Evolutionary conservation across 257 asterid genomes (phyloP), one percentile per base, ranked within the genome.

Genomic region (Apocynum venetum): DNA sequence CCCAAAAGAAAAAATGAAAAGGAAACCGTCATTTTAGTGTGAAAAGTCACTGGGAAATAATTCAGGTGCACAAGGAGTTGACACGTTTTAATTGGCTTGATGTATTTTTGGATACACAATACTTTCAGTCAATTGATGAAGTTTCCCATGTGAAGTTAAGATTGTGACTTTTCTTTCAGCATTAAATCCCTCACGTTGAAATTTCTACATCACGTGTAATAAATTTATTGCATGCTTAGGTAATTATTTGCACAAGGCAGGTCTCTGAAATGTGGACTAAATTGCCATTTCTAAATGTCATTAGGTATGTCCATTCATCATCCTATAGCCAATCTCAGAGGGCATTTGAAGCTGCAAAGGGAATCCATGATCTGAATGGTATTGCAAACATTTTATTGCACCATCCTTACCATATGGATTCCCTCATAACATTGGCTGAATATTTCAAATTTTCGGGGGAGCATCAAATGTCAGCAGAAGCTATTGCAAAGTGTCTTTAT

Each of bases 361-460:
- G 91, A 76, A 81, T 85, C 76, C 97, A 92, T 48, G 98, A 94
- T 88, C 91, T 94, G 70, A 95, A 95, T 80, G 91, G 97, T 49
- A 91, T 94, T 36, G 95, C 93, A 61, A 86, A 86, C 83, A 84
- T 91, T 84, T 85, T 94, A 56, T 38, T 88, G 87, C 76, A 90
- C 82, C 89, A 91, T 88, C 98, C 98, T 73, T 95, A 92, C 82
- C 98, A 92, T 64, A 82, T 95, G 69, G 98, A 95, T 70, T 95
- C 98, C 6, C 94, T 95, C 80, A 84, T 88, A 76, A 85, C 95
- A 8, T 80, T 92, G 86, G 96, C 98, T 0, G 96, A 92, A 81
- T 95, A 95, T 80, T 91, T 92, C 84, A 90, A 90, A 86, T 91
- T 94, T 87, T 82, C 91, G 76, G 98, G 98, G 43, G 98, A 95